Evolutionary conservation across 2,329 filamentous ascomycete genomes (phyloP), one percentile per base, ranked within the genome.

Genomic region (Cyphellophora attinorum): DNA sequence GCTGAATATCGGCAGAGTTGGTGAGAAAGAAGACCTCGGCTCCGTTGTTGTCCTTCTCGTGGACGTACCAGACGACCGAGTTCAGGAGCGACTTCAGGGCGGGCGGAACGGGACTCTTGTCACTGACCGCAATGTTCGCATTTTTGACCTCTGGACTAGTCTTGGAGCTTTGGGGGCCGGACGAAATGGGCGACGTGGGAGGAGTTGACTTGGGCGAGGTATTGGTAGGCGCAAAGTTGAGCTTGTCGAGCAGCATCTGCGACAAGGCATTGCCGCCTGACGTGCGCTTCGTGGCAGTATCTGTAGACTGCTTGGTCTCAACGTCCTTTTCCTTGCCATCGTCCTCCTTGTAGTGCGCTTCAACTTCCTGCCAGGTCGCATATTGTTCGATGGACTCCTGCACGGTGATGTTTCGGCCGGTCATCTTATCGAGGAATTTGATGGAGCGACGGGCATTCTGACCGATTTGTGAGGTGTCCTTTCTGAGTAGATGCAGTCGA

Each of bases 361-460:
- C 62, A 8, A 62, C 62, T 30, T 65, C 58, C 18, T 53, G 49
- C 63, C 63, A 70, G 28, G 48, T 59, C 18, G 60, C 54, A 37
- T 64, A 70, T 40, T 65, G 60, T 42, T 69, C 65, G 50, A 60
- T 61, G n/a, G 65, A 64, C 3, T 61, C 64, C 48, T 69, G 65
- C 6, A 70, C 54, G 21, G 56, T 49, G 16, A 69, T 54, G 8
- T 61, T 56, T 28, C 64, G 58, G 40, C 62, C 50, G 23, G 65
- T 65, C 25, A 64, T 60, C 35, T 63, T 61, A 39, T 70, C 66
- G 46, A 70, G 65, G 45, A 66, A 68, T 37, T 65, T 65, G 40
- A 69, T 61, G 8, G 65, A 61, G 51, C 68, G 65, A 33, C 65
- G 62, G 29, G 66, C 64, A 48, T 68, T 69, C 43, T 65, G 58